A percentile compares a stretch with the other conserved stretches of the same genome.
phyloP scores from a whole-genome alignment of 129 eudicot genomes.

The Dittrichia graveolens region DNA sequence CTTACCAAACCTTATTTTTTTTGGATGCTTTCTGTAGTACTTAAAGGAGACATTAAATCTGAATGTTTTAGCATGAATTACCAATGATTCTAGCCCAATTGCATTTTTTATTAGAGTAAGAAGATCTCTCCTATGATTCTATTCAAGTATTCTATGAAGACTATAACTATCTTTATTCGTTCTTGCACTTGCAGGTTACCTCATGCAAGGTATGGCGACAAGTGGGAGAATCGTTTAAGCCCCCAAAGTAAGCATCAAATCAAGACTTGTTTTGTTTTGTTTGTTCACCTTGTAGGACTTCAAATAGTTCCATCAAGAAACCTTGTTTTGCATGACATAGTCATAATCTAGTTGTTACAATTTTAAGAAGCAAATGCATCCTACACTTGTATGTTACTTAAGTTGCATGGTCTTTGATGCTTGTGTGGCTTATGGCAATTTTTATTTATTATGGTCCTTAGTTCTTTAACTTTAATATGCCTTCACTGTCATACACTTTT shows the following conservation, averaged over 20 bases:
- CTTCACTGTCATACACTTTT: not conserved
- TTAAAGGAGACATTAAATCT: not conserved
- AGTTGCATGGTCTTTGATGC: slow-evolving; percentile 17
- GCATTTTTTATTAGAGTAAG: slow-evolving; percentile 10
- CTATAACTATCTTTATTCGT: not conserved
- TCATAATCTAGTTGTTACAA: slow-evolving; percentile 21
- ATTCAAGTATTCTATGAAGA: slow-evolving; percentile 18
- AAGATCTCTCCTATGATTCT: slow-evolving; percentile 13
- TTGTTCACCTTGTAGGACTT: slow-evolving; percentile 14
- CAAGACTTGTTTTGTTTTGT: slow-evolving; percentile 8
- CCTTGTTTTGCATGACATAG: not conserved
- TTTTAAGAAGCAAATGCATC: no score
- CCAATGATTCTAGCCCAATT: not conserved
- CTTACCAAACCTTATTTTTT: slow-evolving; percentile 3
- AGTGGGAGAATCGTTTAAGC: slow-evolving; percentile 95
- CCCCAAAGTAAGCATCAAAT: slow-evolving; percentile 77
- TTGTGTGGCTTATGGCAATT: not conserved
- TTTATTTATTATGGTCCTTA: not conserved
- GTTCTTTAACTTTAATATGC: not conserved
- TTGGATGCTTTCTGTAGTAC: not conserved
- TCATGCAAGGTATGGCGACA: slow-evolving; percentile 89
- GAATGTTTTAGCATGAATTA: slow-evolving; percentile 15
- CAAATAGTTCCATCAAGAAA: not conserved
- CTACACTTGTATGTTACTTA: slow-evolving; percentile 12
- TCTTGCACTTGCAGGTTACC: slow-evolving; percentile 65